Conservation (phyloP, 345 rosid genomes). For the Erodium maritimum region DNA sequence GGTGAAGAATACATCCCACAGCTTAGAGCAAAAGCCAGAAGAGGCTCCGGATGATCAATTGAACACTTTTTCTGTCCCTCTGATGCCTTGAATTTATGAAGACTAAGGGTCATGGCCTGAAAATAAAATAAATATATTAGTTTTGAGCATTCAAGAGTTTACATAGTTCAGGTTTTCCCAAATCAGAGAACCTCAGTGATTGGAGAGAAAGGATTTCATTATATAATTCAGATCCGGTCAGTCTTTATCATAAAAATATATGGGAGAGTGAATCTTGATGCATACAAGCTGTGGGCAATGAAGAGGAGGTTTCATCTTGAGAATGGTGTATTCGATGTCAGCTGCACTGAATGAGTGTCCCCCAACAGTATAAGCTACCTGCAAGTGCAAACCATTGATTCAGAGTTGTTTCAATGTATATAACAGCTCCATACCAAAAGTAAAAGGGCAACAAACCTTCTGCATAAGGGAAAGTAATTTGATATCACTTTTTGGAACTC, state of each 20-base stretch:
- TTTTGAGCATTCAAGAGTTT: neutral
- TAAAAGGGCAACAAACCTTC: constrained; percentile 43
- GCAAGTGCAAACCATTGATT: constrained; percentile 5
- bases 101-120: constrained; percentile 81
- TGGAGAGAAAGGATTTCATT: neutral
- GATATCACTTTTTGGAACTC: constrained; percentile 84
- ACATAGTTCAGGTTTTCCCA: neutral
- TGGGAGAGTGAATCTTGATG: neutral
- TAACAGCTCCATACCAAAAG: neutral
- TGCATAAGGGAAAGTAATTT: constrained; percentile 94
- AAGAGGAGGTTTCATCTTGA: constrained; percentile 81
- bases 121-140: neutral
- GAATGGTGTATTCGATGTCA: constrained; percentile 55
- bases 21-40: constrained; percentile 71
- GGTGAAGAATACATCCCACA: constrained; percentile 89
- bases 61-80: constrained; percentile 61
- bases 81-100: constrained; percentile 67
- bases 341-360: constrained; percentile 83
- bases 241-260: neutral
- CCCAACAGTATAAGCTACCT: constrained; percentile 94
- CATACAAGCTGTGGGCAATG: constrained; percentile 81
- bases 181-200: neutral
- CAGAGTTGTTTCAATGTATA: neutral
- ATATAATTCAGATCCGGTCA: too few relatives aligned
- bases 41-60: constrained; percentile 47